Base-by-base conservation (phyloP, 805 yeast species). In the Candida montana region DNA sequence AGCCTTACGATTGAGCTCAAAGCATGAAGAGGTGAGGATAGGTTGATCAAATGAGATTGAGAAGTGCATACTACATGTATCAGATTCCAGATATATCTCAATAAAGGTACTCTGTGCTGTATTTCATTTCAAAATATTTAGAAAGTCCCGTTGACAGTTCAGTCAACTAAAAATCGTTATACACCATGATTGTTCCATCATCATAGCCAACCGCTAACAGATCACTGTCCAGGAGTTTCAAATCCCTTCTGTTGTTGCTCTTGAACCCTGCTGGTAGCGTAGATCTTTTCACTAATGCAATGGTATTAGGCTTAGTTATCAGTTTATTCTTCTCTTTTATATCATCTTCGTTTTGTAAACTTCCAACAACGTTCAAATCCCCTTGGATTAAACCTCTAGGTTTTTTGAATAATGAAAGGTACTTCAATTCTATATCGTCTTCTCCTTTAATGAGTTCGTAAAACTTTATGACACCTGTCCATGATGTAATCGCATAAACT, bases 111-210 rank as follows among this genome's bases (percentile, higher is more conserved):
- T n/a, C n/a, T n/a, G n/a, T n/a, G n/a, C n/a, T n/a, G n/a, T n/a
- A n/a, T n/a, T n/a, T n/a, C n/a, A n/a, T n/a, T n/a, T n/a, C n/a
- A n/a, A n/a, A n/a, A n/a, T n/a, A n/a, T n/a, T n/a, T n/a, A n/a
- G n/a, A n/a, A n/a, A n/a, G n/a, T n/a, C n/a, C n/a, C n/a, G n/a
- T n/a, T n/a, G n/a, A n/a, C n/a, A n/a, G n/a, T n/a, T n/a, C n/a
- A n/a, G n/a, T 21, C 24, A 21, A 7, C 9, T 21, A 21, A 21
- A 21, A 21, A 9, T 46, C 46, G 13, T 51, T 36, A 53, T 68
- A 72, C 10, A 74, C 55, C 11, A 64, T 65, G 2, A 79, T 62
- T 3, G 77, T 63, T 3, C 83, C 82, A 47, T 79, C 82, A 37
- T 72, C 75, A 35, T 72, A 77, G 0, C 77, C 83, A 2, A 69